Conservation (phyloP, 148 eudicot species). For the Fagopyrum homotropicum region DNA sequence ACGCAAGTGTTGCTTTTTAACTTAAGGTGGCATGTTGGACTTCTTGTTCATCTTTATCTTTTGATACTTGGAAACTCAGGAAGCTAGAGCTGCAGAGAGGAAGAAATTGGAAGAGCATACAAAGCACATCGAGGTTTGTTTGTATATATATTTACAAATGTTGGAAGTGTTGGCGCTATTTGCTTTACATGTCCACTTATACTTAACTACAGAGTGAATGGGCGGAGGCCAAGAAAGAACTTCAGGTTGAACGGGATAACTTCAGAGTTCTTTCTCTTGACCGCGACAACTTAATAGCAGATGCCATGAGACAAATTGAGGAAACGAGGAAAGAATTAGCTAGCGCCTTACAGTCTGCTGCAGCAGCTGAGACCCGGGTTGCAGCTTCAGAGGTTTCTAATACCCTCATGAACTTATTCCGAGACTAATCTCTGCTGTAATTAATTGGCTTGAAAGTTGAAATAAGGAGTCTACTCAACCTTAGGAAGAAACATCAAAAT, state of each 20-base stretch:
- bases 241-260: slow-evolving; percentile 61
- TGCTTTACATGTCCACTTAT: neutral
- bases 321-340: slow-evolving; percentile 65
- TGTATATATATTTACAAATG: neutral
- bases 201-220: slow-evolving; percentile 52
- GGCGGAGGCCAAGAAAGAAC: slow-evolving; percentile 91
- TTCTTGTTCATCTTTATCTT: slow-evolving; percentile 3
- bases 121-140: slow-evolving; percentile 57
- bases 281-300: slow-evolving; percentile 51
- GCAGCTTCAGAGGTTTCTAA: slow-evolving; percentile 57
- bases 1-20: neutral
- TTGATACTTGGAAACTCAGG: slow-evolving; percentile 24
- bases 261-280: slow-evolving; percentile 53
- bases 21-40: neutral
- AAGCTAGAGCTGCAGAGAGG: slow-evolving; percentile 71
- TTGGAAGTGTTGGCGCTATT: neutral
- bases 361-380: slow-evolving; percentile 79
- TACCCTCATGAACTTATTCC: neutral
- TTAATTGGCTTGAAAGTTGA: neutral
- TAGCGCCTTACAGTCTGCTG: slow-evolving; percentile 51
- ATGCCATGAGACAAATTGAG: slow-evolving; percentile 69
- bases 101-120: slow-evolving; percentile 69
- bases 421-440: neutral
- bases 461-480: neutral
- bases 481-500: neutral